Percentiles rank a stretch among this genome's conserved stretches.
Conservation (phyloP, 1,284 basidiomycete genomes). For the Pseudozyma sp. region DNA sequence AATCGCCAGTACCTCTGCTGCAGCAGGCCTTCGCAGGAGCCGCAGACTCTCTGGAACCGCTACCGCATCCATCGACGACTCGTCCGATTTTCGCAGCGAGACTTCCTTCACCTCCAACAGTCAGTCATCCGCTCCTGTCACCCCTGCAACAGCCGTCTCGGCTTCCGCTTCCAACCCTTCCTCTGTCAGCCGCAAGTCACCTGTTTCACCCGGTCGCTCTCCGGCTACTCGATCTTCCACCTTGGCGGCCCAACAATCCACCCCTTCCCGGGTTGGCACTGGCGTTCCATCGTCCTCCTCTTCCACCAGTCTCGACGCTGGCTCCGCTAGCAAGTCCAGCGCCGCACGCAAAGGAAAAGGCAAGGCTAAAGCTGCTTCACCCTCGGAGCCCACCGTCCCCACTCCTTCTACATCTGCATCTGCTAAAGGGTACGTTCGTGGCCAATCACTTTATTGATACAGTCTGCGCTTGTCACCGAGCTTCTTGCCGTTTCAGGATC, state of each 20-base stretch:
- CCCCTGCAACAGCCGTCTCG: slow-evolving; percentile 31
- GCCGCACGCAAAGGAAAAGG: slow-evolving; percentile 21
- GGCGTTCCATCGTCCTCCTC: slow-evolving; percentile 18
- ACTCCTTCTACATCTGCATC: slow-evolving; percentile 15
- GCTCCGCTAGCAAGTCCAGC: slow-evolving; percentile 5
- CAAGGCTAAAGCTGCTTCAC: slow-evolving; percentile 8
- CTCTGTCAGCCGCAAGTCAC: slow-evolving; percentile 28
- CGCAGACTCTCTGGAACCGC: slow-evolving; percentile 25
- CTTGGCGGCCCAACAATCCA: slow-evolving; percentile 36
- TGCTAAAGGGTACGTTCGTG: slow-evolving; percentile 27
- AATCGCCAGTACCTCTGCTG: slow-evolving; percentile 2
- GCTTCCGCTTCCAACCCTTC: slow-evolving; percentile 29
- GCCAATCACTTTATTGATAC: neutral
- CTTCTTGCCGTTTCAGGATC: neutral
- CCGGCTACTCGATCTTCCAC: slow-evolving; percentile 33
- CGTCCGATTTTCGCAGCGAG: slow-evolving; percentile 31
- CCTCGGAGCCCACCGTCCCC: neutral
- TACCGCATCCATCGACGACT: slow-evolving; percentile 24
- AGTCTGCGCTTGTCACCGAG: neutral
- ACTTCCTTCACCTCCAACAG: slow-evolving; percentile 23
- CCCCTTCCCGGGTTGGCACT: slow-evolving; percentile 38
- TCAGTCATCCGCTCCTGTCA: slow-evolving; percentile 30
- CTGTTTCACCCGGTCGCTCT: slow-evolving; percentile 24
- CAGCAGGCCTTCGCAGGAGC: slow-evolving; percentile 19
- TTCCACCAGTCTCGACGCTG: slow-evolving; percentile 6